phyloP scores from a whole-genome alignment of 257 asterid species.

The Salvia miltiorrhiza region DNA sequence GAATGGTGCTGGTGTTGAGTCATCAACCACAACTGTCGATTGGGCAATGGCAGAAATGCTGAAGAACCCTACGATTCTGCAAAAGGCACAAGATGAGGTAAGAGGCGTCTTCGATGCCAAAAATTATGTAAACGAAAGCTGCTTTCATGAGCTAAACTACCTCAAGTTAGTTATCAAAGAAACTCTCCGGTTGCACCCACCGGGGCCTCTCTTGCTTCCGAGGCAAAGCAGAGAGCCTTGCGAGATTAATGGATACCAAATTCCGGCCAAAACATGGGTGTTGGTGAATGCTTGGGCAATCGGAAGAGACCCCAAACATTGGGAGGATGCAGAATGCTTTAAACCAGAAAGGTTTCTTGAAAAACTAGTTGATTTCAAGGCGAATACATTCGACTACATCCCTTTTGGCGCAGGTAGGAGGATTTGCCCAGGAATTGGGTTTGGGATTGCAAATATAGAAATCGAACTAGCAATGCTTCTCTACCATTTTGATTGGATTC shows the following conservation, averaged over 20 bases:
- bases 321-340: too few species aligned
- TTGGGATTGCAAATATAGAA: conserved; percentile 17
- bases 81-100: too few species aligned
- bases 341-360: too few species aligned
- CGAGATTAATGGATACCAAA: conserved; percentile 17
- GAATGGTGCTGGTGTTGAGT: background rate
- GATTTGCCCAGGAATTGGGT: conserved; percentile 20
- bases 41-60: too few species aligned
- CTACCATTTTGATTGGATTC: conserved; percentile 29
- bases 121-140: background rate
- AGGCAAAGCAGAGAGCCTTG: conserved; percentile 9
- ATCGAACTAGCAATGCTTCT: conserved; percentile 16
- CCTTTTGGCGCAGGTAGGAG: conserved; percentile 35
- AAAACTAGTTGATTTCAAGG: too few species aligned
- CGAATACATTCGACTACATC: background rate
- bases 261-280: conserved; percentile 19
- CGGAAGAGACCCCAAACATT: too few species aligned
- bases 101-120: background rate
- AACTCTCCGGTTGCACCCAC: conserved; percentile 23
- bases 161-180: conserved; percentile 25
- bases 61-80: background rate
- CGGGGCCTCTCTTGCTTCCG: conserved; percentile 16
- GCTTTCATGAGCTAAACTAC: conserved; percentile 16
- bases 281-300: conserved; percentile 11
- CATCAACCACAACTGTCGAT: too few species aligned